Evolutionary conservation across 345 rosid species (phyloP).

Genomic region (Boechera divaricarpa): DNA sequence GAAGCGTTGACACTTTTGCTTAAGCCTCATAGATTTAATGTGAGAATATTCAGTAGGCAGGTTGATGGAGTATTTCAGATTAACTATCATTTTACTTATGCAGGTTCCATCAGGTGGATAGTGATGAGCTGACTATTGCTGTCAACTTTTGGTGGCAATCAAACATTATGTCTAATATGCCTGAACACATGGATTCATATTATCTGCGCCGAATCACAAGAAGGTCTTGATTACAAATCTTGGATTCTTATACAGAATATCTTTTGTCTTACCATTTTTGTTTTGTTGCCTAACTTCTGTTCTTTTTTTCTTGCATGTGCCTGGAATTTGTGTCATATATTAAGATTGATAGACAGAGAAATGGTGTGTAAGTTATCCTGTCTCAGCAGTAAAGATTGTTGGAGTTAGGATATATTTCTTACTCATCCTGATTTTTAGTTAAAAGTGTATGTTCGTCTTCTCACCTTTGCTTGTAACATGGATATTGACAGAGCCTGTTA

Average conservation of each 20-base stretch:
- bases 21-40: not conserved
- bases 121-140: constrained; percentile 77
- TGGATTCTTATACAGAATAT: constrained; percentile 2
- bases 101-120: constrained; percentile 95
- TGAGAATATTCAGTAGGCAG: constrained; percentile 25
- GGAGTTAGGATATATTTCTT: constrained; percentile 25
- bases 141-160: constrained; percentile 96
- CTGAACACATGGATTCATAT: constrained; percentile 87
- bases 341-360: constrained; percentile 85
- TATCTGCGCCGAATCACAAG: constrained; percentile 77
- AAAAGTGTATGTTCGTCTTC: constrained; percentile 12
- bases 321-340: constrained; percentile 31
- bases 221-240: constrained; percentile 53
- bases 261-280: constrained; percentile 17
- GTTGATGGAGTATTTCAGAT: constrained; percentile 21
- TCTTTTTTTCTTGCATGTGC: constrained; percentile 39
- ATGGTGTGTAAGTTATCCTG: constrained; percentile 61
- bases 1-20: constrained; percentile 8
- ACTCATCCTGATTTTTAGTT: constrained; percentile 19
- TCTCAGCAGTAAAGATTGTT: constrained; percentile 29
- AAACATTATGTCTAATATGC: constrained; percentile 60
- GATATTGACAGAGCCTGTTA: constrained; percentile 42
- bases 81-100: constrained; percentile 35
- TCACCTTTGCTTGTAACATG: constrained; percentile 24
- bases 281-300: constrained; percentile 39